Evolutionary conservation across 2,329 filamentous ascomycete genomes (phyloP), one percentile per base, ranked within the genome.

Genomic region (Nothophoma quercina): DNA sequence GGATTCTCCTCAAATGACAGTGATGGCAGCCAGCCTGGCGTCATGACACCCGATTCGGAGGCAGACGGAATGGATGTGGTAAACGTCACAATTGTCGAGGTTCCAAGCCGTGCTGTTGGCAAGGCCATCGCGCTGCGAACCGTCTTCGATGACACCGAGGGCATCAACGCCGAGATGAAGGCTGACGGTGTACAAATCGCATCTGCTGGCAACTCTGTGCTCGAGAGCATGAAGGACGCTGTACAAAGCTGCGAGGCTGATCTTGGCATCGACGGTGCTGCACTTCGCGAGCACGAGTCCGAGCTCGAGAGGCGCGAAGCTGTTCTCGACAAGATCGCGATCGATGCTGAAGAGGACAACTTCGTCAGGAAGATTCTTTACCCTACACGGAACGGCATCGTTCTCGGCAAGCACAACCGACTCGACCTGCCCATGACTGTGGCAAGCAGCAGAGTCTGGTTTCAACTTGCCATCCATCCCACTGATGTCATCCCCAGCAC

Each of bases 131-230:
- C 90, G 10, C 86, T 99, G 78, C 89, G 91, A 30, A 91, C 90
- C 12, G 85, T 98, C 28, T 99, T 99, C 65, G 93, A 99, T 62
- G 95, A 98, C 65, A 85, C 81, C n/a, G 80, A 88, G 16, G 95
- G 95, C 43, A 97, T 99, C 77, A 98, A 98, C 64, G 84, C 89
- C 0, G 95, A 99, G 78, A 98, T 99, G 93, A 96, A 93, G 68
- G 88, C 93, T 57, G 95, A 99, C 62, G 95, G 95, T 8, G 84
- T 99, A 1, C 84, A 90, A n/a, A 83, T 96, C 2, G 77, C 83
- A 1, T 65, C 88, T 0, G 86, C 86, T 1, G 89, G 90, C n/a
- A 88, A 88, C 51, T 96, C 93, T 0, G 88, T 98, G 8, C 72
- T 93, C 12, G 87, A 89, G 29, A 93, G 97, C 70, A 96, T 96